Base-by-base conservation (phyloP, 495 filamentous ascomycete genomes). In the Pseudomonodictys pantanalensis region DNA sequence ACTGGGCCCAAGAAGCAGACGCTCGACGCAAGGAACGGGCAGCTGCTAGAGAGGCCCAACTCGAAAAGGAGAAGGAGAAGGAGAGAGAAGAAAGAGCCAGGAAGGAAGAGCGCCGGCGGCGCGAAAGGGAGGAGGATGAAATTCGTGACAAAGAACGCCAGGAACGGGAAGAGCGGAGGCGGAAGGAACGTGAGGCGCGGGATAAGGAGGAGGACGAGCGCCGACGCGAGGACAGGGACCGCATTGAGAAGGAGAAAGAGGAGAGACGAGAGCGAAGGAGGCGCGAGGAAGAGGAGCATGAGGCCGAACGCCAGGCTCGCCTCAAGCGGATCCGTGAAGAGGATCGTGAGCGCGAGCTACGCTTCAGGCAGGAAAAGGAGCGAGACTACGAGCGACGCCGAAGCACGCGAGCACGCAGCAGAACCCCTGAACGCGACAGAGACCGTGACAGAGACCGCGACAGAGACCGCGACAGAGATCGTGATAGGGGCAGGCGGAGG, bases 1-100 rank as follows among this genome's bases (percentile, higher is more conserved):
- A 91, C 51, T 96, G 92, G 66, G 88, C 84, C 12, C 76, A 77
- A 32, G 83, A 90, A 58, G 83, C 89, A 1, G 83, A 82, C n/a
- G 76, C 72, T n/a, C 82, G 84, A 56, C 76, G 82, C 2, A 80
- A 81, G 10, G 82, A 84, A 62, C 81, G 87, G 44, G 86, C 86
- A 22, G 83, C 78, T 28, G 73, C 83, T 18, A 82, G 83, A 65
- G 82, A 83, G 47, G 84, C 88, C 59, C 80, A 86, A 35, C 74
- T 83, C 54, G 79, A 81, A 55, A 82, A 83, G 63, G 79, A 88
- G 62, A 75, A 75, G 44, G 78, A 82, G 58, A 73, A 82, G 25
- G 83, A 89, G 43, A 85, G 87, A 52, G 84, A 90, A 66, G 87
- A 87, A 65, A 78, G 78, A 33, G 80, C 79, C 35, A 74, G 84